Base-by-base conservation (phyloP, 148 eudicot species). In the Camellia granthamiana region DNA sequence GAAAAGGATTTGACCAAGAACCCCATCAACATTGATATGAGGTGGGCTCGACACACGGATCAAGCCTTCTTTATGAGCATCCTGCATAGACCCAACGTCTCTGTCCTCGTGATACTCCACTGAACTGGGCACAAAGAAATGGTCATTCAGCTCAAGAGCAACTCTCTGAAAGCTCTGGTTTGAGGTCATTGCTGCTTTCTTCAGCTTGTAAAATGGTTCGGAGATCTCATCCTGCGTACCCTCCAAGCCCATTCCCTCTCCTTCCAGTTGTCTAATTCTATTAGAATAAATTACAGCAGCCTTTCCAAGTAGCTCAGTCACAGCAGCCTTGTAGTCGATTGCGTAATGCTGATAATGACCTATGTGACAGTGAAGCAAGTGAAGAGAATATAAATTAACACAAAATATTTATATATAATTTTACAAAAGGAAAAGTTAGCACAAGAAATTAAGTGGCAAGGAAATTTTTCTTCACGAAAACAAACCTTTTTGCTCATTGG, bases 1-100 rank as follows among this genome's bases (percentile, higher is more conserved):
- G 44, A 92, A 96, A 75, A 93, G 92, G 51, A 93, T 80, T 79
- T 96, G 97, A 38, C 99, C 97, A 63, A 96, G 92, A 81, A 96
- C 90, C 8, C 99, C 99, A 10, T 91, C 90, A 16, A 92, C 89
- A 23, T 88, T 92, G 41, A 91, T 82, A 67, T 81, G 84, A 16
- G 95, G 93, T n/a, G 92, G 93, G 88, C 78, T 84, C 0, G 94
- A 86, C 19, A 92, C 61, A 70, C 84, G 91, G 69, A 96, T 82
- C 21, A 86, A 81, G 41, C 88, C 85, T 55, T 90, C 90, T 82
- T 85, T 88, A 3, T 70, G 85, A 72, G 84, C 90, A 62, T 91
- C 91, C 62, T 80, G 93, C 38, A 93, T 75, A 0, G 97, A 90
- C 52, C 94, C 91, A 41, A 90, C 84, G 4, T 80, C 88, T 82